Conservation (phyloP, 441 rosid genomes). For the Biscutella laevigata region DNA sequence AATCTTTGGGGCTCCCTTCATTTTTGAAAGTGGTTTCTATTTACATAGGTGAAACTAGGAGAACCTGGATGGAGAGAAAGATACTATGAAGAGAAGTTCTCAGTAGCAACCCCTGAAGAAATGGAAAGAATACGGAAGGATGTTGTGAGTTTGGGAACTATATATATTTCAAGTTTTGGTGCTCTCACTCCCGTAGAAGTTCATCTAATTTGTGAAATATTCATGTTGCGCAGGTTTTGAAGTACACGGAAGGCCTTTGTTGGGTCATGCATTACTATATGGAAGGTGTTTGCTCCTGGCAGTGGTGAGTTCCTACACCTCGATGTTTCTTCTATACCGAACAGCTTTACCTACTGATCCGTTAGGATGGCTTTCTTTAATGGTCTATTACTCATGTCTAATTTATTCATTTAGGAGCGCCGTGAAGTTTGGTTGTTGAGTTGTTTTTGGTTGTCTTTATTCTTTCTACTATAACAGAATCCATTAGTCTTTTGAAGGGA, state of each 20-base stretch:
- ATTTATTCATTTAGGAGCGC: not conserved
- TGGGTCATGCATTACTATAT: conserved; percentile 99
- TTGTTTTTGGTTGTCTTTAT: not conserved
- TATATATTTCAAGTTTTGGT: conserved; percentile 1
- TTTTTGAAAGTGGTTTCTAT: conserved; percentile 9
- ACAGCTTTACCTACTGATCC: not conserved
- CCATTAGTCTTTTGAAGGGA: not conserved
- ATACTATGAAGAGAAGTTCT: conserved; percentile 87
- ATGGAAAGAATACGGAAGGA: conserved; percentile 72
- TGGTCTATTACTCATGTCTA: not conserved
- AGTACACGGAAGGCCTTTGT: conserved; percentile 86
- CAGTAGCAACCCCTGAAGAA: conserved; percentile 53
- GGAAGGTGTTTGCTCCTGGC: conserved; percentile 99
- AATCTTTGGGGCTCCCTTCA: conserved; percentile 8
- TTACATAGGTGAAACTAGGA: conserved; percentile 70
- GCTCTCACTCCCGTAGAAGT: not conserved
- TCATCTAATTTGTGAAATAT: conserved; percentile 21
- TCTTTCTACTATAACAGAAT: not conserved
- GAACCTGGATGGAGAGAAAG: conserved; percentile 97
- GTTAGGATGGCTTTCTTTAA: not conserved
- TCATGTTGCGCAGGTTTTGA: conserved; percentile 50
- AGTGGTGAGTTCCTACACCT: conserved; percentile 57
- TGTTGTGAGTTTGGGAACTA: conserved; percentile 55
- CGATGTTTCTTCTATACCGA: not conserved
- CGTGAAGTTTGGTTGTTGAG: not conserved